A percentile compares a stretch with the other conserved stretches of the same genome.
Evolutionary conservation across 805 yeast genomes (phyloP).

Genomic region (Yarrowia yakushimensis): DNA sequence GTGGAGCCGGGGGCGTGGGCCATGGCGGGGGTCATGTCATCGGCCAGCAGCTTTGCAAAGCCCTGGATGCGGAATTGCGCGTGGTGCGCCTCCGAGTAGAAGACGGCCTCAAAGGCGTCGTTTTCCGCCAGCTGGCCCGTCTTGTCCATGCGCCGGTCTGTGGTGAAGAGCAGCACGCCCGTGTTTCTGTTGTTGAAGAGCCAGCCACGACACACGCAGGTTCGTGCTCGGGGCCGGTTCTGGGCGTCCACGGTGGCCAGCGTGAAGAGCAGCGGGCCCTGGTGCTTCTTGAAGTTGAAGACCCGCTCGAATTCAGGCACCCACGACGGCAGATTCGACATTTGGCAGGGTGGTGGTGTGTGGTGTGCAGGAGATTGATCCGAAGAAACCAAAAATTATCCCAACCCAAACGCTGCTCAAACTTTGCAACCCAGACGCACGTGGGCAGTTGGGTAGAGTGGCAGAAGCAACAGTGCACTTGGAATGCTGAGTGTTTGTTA

Average conservation of each 20-base stretch:
- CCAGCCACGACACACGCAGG: slow-evolving; percentile 71
- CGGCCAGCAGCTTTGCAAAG: slow-evolving; percentile 48
- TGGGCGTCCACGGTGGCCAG: slow-evolving; percentile 58
- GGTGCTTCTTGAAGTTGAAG: slow-evolving; percentile 50
- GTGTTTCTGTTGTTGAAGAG: slow-evolving; percentile 64
- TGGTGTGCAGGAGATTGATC: slow-evolving; percentile 25
- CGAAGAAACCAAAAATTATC: slow-evolving; percentile 21
- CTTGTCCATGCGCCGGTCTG: slow-evolving; percentile 70
- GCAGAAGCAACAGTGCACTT: not conserved
- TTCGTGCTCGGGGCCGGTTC: slow-evolving; percentile 58
- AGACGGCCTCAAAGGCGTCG: slow-evolving; percentile 71
- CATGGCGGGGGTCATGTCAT: slow-evolving; percentile 30
- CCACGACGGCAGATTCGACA: slow-evolving; percentile 61
- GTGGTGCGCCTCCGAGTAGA: slow-evolving; percentile 58
- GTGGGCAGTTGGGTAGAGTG: not conserved
- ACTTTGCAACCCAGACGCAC: not conserved
- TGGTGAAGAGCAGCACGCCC: slow-evolving; percentile 63
- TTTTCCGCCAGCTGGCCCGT: slow-evolving; percentile 44
- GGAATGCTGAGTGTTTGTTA: too few relatives aligned
- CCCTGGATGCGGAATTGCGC: slow-evolving; percentile 77
- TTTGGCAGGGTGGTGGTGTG: not conserved
- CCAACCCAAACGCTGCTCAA: not conserved
- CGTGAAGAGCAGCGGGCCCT: slow-evolving; percentile 59
- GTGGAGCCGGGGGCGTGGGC: slow-evolving; percentile 26
- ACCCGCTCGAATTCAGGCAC: slow-evolving; percentile 53